A percentile compares a stretch with the other conserved stretches of the same genome.
These are phyloP conservation scores for Elsinoe ampelina DNA, from an alignment of 2,329 filamentous ascomycete genomes.

Conservation along the genomic window DNA sequence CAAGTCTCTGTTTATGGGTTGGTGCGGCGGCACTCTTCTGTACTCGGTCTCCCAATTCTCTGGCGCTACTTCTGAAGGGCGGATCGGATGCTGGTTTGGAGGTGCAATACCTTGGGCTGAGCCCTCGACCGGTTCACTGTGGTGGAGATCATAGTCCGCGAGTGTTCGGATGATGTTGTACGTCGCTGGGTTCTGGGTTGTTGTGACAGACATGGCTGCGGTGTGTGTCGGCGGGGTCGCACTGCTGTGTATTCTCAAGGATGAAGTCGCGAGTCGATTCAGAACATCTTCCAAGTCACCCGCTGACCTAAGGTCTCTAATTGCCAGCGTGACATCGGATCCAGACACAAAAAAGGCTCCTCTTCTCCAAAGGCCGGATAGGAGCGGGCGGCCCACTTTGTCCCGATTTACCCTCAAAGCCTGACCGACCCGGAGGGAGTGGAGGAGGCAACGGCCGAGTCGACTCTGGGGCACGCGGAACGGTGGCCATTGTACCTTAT, in stretches of 20 bases:
- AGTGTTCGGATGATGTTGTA: constrained; percentile 32
- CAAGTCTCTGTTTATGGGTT: constrained; percentile 37
- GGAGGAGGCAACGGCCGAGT: neutral
- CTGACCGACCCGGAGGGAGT: too few relatives aligned
- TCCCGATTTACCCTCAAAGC: too few relatives aligned
- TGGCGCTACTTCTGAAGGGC: constrained; percentile 23
- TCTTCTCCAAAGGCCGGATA: neutral
- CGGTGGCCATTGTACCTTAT: neutral
- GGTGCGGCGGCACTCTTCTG: constrained; percentile 39
- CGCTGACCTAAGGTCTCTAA: constrained; percentile 7
- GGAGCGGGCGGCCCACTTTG: too few relatives aligned
- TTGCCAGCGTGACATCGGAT: neutral
- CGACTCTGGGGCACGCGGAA: neutral
- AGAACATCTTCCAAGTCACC: neutral
- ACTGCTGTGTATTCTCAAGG: neutral
- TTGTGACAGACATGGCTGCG: constrained; percentile 35
- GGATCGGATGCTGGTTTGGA: constrained; percentile 23
- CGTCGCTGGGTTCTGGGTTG: constrained; percentile 32
- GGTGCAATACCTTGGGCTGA: constrained; percentile 23
- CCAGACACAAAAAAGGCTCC: neutral
- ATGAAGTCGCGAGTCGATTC: neutral
- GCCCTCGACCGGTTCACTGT: constrained; percentile 22
- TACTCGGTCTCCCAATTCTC: constrained; percentile 40
- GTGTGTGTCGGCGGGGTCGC: neutral
- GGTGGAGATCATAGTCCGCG: constrained; percentile 40